Evolutionary conservation across 495 filamentous ascomycete genomes (phyloP).

Genomic region (Pyronema omphalodes): DNA sequence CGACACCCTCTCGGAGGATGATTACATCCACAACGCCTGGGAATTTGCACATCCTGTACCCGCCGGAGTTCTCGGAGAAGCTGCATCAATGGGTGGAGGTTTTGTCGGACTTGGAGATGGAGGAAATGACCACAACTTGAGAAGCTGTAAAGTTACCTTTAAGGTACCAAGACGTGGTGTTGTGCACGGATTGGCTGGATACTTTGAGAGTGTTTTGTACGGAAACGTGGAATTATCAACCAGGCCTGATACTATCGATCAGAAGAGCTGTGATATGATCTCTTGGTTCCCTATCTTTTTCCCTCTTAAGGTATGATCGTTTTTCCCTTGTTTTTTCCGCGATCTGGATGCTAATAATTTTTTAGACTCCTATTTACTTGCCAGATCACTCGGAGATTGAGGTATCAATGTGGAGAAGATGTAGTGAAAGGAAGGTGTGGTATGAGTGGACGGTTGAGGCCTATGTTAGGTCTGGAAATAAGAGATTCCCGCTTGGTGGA

Average conservation of each 20-base stretch:
- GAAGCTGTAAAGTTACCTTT: conserved; percentile 37
- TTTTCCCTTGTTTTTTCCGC: background rate
- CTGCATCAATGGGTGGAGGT: conserved; percentile 36
- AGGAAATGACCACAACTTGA: conserved; percentile 73
- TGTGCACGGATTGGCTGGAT: conserved; percentile 80
- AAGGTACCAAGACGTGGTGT: conserved; percentile 45
- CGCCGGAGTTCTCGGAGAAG: conserved; percentile 24
- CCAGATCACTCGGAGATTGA: conserved; percentile 71
- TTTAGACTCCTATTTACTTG: conserved; percentile 67
- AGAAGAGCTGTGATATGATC: conserved; percentile 89
- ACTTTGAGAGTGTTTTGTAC: conserved; percentile 90
- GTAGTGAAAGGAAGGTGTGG: conserved; percentile 91
- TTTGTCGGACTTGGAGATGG: conserved; percentile 39
- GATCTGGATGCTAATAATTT: background rate
- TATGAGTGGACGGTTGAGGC: conserved; percentile 95
- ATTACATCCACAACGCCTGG: conserved; percentile 49
- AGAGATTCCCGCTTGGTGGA: conserved; percentile 53
- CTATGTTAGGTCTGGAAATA: conserved; percentile 42
- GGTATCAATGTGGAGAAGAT: conserved; percentile 84
- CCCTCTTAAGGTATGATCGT: conserved; percentile 62
- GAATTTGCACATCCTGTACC: conserved; percentile 46
- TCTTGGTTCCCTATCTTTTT: conserved; percentile 99
- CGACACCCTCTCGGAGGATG: conserved; percentile 53
- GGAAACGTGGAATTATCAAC: conserved; percentile 71
- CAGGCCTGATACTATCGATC: conserved; percentile 76